These are phyloP conservation scores for Hypoxylon lenormandii DNA, from an alignment of 495 filamentous ascomycete genomes.

Conservation along the genomic window DNA sequence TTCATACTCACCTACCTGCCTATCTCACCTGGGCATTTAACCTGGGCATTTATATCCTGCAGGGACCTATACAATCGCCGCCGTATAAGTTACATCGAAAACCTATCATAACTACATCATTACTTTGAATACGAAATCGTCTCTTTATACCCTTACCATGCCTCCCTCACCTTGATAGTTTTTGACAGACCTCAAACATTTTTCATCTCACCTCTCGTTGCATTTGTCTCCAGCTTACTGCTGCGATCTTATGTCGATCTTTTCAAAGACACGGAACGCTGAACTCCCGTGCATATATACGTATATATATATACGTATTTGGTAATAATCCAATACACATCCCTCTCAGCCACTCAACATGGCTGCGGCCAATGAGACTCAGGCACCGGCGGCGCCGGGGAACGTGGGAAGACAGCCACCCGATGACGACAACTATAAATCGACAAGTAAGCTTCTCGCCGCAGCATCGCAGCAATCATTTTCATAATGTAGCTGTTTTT, in stretches of 20 bases:
- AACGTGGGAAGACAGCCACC: slow-evolving; percentile 35
- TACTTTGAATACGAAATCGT: slow-evolving; percentile 15
- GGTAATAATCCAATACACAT: slow-evolving; percentile 27
- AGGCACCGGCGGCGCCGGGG: slow-evolving; percentile 19
- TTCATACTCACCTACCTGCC: neutral
- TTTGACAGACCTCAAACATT: neutral
- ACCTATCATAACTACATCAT: slow-evolving; percentile 43
- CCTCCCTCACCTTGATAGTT: slow-evolving; percentile 2
- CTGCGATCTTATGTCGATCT: slow-evolving; percentile 35
- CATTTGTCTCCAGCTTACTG: slow-evolving; percentile 25
- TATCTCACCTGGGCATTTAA: neutral
- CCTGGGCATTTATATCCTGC: neutral
- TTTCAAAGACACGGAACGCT: slow-evolving; percentile 20
- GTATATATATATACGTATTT: slow-evolving; percentile 13
- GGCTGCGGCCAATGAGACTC: slow-evolving; percentile 37
- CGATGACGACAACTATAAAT: slow-evolving; percentile 42
- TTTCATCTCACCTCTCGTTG: slow-evolving; percentile 15
- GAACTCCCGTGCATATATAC: slow-evolving; percentile 19
- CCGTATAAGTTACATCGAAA: slow-evolving; percentile 3
- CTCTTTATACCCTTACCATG: slow-evolving; percentile 4
- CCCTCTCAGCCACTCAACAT: slow-evolving; percentile 39
- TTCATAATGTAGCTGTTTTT: neutral
- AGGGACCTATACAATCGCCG: neutral
- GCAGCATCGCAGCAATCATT: slow-evolving; percentile 6
- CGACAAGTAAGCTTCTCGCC: slow-evolving; percentile 37